phyloP scores from a whole-genome alignment of 441 rosid genomes.

The Brassica balearica region DNA sequence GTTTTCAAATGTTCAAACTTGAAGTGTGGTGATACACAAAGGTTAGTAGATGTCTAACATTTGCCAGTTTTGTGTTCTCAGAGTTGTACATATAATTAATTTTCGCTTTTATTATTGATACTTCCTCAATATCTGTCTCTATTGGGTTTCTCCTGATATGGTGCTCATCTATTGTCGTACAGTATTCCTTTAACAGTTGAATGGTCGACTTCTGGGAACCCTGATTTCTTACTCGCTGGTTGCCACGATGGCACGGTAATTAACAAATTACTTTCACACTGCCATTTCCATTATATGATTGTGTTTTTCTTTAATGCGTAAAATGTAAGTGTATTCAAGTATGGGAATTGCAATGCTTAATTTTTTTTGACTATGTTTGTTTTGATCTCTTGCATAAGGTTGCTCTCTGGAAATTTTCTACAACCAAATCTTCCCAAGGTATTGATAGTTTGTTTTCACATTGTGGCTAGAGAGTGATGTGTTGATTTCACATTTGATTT shows the following conservation, averaged over 20 bases:
- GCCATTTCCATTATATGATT: neutral
- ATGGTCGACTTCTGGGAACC: slow-evolving; percentile 77
- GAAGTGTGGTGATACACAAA: slow-evolving; percentile 66
- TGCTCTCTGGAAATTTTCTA: slow-evolving; percentile 93
- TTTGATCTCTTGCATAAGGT: slow-evolving; percentile 58
- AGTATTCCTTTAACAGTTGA: slow-evolving; percentile 78
- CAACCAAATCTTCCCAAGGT: slow-evolving; percentile 62
- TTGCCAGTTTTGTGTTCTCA: neutral
- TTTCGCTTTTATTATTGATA: neutral
- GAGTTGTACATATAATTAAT: slow-evolving; percentile 3
- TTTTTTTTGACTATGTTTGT: neutral
- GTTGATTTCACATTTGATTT: slow-evolving; percentile 24
- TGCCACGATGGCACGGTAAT: slow-evolving; percentile 95
- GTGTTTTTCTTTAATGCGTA: slow-evolving; percentile 15
- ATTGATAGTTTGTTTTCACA: slow-evolving; percentile 31
- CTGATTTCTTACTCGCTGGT: slow-evolving; percentile 88
- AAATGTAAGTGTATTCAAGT: slow-evolving; percentile 23
- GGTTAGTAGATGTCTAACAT: slow-evolving; percentile 52
- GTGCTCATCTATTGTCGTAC: slow-evolving; percentile 20
- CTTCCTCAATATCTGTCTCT: neutral
- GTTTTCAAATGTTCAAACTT: slow-evolving; percentile 80
- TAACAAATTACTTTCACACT: slow-evolving; percentile 3
- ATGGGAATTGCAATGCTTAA: slow-evolving; percentile 5
- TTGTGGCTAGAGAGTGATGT: slow-evolving; percentile 17
- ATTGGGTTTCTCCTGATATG: neutral